Percentiles rank a stretch among this genome's conserved stretches.
phyloP scores from a whole-genome alignment of 768 basidiomycete genomes.

The Termitomyces sp. region DNA sequence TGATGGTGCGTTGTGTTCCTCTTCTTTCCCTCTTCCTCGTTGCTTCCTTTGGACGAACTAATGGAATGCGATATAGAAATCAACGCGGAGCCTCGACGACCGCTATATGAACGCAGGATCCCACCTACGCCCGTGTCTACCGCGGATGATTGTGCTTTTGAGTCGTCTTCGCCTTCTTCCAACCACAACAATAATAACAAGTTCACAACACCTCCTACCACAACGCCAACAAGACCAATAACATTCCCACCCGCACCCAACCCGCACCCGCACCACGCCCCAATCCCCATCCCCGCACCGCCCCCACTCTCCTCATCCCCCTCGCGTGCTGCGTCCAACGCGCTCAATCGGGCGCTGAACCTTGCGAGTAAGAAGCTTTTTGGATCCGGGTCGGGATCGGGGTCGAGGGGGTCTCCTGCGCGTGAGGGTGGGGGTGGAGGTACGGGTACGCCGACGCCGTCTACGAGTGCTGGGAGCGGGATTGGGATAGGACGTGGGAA shows the following conservation, averaged over 20 bases:
- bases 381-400: too few species aligned
- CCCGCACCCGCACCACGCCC: conserved; percentile 56
- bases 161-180: conserved; percentile 9
- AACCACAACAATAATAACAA: background rate
- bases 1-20: conserved; percentile 66
- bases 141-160: conserved; percentile 39
- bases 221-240: conserved; percentile 26
- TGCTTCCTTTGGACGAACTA: too few species aligned
- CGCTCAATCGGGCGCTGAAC: conserved; percentile 74
- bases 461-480: background rate
- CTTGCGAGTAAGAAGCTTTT: conserved; percentile 82
- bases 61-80: too few species aligned
- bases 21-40: background rate
- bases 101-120: conserved; percentile 52
- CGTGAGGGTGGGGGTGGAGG: conserved; percentile 21
- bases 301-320: conserved; percentile 68
- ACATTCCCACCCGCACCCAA: conserved; percentile 52
- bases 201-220: conserved; percentile 1
- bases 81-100: conserved; percentile 52
- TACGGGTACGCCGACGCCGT: background rate
- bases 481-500: background rate
- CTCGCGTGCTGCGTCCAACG: conserved; percentile 65
- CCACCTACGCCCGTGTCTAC: conserved; percentile 49
- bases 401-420: conserved; percentile 35
- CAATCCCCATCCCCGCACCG: conserved; percentile 44